Conservation (phyloP, 495 filamentous ascomycete genomes). For the Hypomontagnella monticulosa region DNA sequence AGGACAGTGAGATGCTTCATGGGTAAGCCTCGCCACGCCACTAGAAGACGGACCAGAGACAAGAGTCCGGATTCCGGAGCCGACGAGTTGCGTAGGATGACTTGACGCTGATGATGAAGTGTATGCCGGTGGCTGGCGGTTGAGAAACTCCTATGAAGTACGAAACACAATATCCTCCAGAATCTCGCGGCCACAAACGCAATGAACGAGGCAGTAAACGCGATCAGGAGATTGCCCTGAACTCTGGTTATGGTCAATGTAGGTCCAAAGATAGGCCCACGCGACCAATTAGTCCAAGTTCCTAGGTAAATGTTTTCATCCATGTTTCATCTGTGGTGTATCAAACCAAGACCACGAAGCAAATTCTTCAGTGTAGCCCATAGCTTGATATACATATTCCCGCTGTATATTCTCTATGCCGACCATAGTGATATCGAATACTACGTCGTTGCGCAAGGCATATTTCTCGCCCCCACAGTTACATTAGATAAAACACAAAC, state of each 20-base stretch:
- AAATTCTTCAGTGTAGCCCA: too few species aligned
- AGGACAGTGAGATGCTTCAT: not conserved
- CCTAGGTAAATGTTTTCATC: constrained; percentile 23
- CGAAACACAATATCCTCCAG: constrained; percentile 22
- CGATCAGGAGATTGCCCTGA: constrained; percentile 37
- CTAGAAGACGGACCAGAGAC: not conserved
- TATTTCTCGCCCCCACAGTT: too few species aligned
- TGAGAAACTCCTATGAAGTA: constrained; percentile 12
- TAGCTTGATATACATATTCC: too few species aligned
- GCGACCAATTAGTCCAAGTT: constrained; percentile 43
- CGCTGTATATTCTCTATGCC: too few species aligned
- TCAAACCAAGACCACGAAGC: too few species aligned
- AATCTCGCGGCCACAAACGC: constrained; percentile 7
- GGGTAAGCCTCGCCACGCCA: not conserved
- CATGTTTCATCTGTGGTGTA: not conserved
- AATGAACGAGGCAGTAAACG: constrained; percentile 29
- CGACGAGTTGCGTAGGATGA: constrained; percentile 16
- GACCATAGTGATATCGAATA: too few species aligned
- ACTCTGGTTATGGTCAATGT: constrained; percentile 34
- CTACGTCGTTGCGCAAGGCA: too few species aligned
- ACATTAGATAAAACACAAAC: too few species aligned
- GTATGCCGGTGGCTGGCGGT: not conserved
- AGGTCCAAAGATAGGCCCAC: constrained; percentile 29
- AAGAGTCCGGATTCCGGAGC: constrained; percentile 10
- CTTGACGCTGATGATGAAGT: constrained; percentile 21